Conservation (phyloP, 805 yeast genomes). For the Hanseniaspora mollemarum region DNA sequence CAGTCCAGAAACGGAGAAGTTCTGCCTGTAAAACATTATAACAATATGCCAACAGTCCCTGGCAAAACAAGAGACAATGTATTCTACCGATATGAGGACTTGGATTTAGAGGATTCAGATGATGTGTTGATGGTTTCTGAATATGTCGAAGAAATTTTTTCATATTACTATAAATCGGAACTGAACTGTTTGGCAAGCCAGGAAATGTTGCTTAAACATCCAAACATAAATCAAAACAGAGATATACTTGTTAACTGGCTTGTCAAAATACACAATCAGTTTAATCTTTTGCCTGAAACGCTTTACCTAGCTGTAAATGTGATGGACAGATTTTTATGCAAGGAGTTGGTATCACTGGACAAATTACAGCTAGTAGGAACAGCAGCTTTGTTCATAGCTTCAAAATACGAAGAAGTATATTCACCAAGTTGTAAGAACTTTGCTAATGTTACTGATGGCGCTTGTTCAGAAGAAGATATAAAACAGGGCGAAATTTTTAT, state of each 20-base stretch:
- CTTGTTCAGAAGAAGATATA: conserved; percentile 70
- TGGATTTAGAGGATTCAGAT: conserved; percentile 66
- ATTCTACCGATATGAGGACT: conserved; percentile 52
- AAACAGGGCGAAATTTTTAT: conserved; percentile 76
- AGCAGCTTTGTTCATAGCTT: conserved; percentile 76
- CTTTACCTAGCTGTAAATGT: conserved; percentile 71
- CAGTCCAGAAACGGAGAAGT: not conserved
- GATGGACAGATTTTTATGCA: conserved; percentile 76
- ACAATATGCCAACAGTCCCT: not conserved
- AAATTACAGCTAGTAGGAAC: conserved; percentile 78
- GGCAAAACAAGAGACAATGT: conserved; percentile 5
- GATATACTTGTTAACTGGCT: conserved; percentile 89
- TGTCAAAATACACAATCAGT: conserved; percentile 76
- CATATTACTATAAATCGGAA: conserved; percentile 63
- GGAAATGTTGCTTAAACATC: conserved; percentile 32
- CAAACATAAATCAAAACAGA: conserved; percentile 40
- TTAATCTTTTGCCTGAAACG: conserved; percentile 78
- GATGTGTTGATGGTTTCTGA: conserved; percentile 90
- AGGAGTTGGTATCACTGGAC: conserved; percentile 61
- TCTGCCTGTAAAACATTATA: conserved; percentile 10
- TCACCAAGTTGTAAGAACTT: conserved; percentile 79
- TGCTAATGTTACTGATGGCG: conserved; percentile 77
- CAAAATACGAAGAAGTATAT: conserved; percentile 87
- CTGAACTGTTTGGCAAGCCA: conserved; percentile 52
- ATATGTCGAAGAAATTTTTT: conserved; percentile 78